A percentile compares a stretch with the other conserved stretches of the same genome.
Conservation (phyloP, 257 asterid species). For the Solanum corneliomulleri region DNA sequence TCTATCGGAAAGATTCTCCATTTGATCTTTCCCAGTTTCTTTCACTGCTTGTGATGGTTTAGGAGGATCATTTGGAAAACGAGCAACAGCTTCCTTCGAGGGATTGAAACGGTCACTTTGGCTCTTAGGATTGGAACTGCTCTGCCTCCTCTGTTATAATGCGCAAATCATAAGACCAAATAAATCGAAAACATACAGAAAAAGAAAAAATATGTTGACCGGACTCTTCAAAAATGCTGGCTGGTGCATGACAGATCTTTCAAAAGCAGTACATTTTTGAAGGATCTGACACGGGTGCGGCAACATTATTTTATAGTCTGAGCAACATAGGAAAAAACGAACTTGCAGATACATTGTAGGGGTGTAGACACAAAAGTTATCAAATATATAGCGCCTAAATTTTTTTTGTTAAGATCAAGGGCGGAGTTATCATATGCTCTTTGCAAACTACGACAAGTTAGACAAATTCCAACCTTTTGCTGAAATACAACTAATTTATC, state of each 20-base stretch:
- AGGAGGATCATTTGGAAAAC: conserved; percentile 24
- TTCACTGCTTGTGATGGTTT: conserved; percentile 13
- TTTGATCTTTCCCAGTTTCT: conserved; percentile 23
- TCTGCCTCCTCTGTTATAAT: conserved; percentile 44
- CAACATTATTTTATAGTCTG: background rate
- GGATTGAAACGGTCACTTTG: conserved; percentile 26
- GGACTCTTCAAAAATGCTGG: background rate
- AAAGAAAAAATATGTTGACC: background rate
- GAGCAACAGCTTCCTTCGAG: conserved; percentile 23
- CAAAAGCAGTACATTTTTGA: background rate
- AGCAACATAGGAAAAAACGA: background rate
- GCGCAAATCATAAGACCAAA: background rate
- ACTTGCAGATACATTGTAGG: background rate
- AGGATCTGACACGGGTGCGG: background rate
- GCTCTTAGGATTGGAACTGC: conserved; percentile 25
- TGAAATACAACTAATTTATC: background rate
- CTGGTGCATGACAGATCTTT: background rate
- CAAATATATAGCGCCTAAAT: background rate
- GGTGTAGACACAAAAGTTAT: background rate
- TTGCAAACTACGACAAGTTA: background rate
- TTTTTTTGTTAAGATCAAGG: background rate
- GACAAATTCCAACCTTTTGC: background rate
- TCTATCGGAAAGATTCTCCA: conserved; percentile 20
- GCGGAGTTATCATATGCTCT: background rate
- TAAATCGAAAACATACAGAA: background rate